Base-by-base conservation (phyloP, 1,139 yeast species). In the Hemisphaericaspora xylofermentans region DNA sequence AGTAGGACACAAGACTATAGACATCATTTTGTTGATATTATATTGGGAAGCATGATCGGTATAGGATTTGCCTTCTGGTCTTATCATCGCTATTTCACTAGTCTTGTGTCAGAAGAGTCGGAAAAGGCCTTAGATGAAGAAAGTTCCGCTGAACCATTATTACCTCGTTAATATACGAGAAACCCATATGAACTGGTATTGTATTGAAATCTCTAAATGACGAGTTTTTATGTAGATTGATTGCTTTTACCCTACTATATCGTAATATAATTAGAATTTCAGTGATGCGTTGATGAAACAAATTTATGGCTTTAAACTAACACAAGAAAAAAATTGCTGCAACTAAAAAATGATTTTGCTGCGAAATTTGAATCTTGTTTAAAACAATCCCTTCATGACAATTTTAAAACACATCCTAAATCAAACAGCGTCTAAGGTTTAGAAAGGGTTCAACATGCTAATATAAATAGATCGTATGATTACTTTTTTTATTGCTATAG, bases 1-100 rank as follows among this genome's bases (percentile, higher is more conserved):
- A 75, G 82, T 40, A 66, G 88, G 48, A 77, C 84, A 13, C 84
- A 82, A 53, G 95, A 87, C 56, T 85, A 84, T 57, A 68, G 91
- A 53, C 95, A 87, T 54, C 89, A 85, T 58, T 83, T 81, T 53
- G 64, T 76, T 28, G 95, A 87, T 57, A 75, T 87, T 15, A 49
- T 78, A 2, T 58, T 78, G 38, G 95, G 95, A 1, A 49, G 64
- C 2, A 43, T 59, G 2, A 54, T 80, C 32, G 63, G 71, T 48
- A 53, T 73, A 10, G 39, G 31, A 2, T 43, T 49, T 31, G 51
- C 59, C 4, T 35, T 34, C 33, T 40, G 48, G 27, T 42, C 51
- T 2, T 83, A 81, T 51, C 63, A 66, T 43, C 64, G 76, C 45
- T 74, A 71, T 56, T 79, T 76, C 61, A 45, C 47, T 17, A 33